Conservation (phyloP, 2,329 filamentous ascomycete genomes). For the Didymella sp. region DNA sequence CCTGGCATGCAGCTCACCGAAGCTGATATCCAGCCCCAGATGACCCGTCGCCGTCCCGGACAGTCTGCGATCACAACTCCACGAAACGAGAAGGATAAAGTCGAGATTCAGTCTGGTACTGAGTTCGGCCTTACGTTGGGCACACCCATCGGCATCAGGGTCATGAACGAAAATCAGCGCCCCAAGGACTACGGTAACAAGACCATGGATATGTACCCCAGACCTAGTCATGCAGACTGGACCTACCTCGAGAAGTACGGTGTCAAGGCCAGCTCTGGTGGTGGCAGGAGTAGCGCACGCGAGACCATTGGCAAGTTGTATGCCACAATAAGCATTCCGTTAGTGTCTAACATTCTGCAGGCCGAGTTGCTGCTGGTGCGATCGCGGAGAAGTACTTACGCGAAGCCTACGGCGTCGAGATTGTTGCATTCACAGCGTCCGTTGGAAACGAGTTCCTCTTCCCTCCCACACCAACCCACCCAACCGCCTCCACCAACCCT, state of each 20-base stretch:
- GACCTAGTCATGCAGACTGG: slow-evolving; percentile 93
- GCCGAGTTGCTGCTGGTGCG: slow-evolving; percentile 85
- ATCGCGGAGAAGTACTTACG: slow-evolving; percentile 92
- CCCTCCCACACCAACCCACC: slow-evolving; percentile 69
- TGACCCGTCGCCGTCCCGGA: slow-evolving; percentile 87
- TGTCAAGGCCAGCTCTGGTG: slow-evolving; percentile 87
- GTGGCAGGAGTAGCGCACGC: slow-evolving; percentile 87
- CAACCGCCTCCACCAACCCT: slow-evolving; percentile 75
- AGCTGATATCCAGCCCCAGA: slow-evolving; percentile 89
- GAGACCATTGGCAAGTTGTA: slow-evolving; percentile 79
- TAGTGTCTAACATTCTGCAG: slow-evolving; percentile 48
- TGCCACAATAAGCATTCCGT: neutral
- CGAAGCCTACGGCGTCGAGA: slow-evolving; percentile 83
- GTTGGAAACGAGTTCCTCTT: slow-evolving; percentile 83
- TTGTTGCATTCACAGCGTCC: slow-evolving; percentile 87
- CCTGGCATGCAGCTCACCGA: slow-evolving; percentile 87
- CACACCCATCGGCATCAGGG: slow-evolving; percentile 86
- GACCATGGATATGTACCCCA: slow-evolving; percentile 90
- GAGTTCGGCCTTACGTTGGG: slow-evolving; percentile 90
- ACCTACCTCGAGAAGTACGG: slow-evolving; percentile 98
- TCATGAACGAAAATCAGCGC: slow-evolving; percentile 90
- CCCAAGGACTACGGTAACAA: slow-evolving; percentile 88
- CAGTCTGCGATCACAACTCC: slow-evolving; percentile 91
- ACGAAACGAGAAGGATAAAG: slow-evolving; percentile 87
- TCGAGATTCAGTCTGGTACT: slow-evolving; percentile 90